Conservation (phyloP, 805 yeast species). For the Yamadazyma phyllophila region DNA sequence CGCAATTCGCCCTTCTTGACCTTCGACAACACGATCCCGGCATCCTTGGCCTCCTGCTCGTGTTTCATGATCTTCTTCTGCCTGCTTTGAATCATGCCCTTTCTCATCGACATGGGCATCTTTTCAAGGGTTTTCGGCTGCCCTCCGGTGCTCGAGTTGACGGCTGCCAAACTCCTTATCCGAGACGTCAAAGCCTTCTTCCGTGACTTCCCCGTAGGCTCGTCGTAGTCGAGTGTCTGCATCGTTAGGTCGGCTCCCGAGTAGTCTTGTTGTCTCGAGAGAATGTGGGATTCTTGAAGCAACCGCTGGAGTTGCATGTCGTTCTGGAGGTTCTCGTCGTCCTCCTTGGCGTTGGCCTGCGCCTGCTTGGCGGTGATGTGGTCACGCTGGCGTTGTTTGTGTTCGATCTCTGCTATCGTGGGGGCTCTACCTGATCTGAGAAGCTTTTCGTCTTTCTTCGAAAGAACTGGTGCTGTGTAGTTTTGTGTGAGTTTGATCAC, state of each 20-base stretch:
- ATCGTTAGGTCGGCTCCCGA: slow-evolving; percentile 72
- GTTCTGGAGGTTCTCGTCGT: slow-evolving; percentile 55
- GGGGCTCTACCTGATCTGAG: slow-evolving; percentile 63
- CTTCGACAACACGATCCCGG: slow-evolving; percentile 83
- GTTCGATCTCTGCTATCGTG: slow-evolving; percentile 34
- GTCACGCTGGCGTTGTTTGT: slow-evolving; percentile 21
- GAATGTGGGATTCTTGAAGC: slow-evolving; percentile 67
- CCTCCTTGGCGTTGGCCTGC: slow-evolving; percentile 37
- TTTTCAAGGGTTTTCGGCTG: slow-evolving; percentile 54
- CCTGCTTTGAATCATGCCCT: slow-evolving; percentile 71
- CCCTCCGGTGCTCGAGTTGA: slow-evolving; percentile 46
- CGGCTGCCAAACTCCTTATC: slow-evolving; percentile 42
- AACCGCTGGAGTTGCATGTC: slow-evolving; percentile 73
- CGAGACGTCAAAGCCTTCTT: slow-evolving; percentile 61
- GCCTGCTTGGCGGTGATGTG: slow-evolving; percentile 35
- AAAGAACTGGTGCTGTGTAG: slow-evolving; percentile 25
- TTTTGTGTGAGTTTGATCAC: slow-evolving; percentile 49
- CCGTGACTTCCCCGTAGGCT: slow-evolving; percentile 68
- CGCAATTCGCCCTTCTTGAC: slow-evolving; percentile 67
- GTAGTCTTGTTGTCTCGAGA: slow-evolving; percentile 39
- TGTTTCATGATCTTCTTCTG: slow-evolving; percentile 50
- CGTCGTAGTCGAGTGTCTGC: slow-evolving; percentile 58
- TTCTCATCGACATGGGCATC: slow-evolving; percentile 86
- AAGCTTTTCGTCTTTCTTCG: slow-evolving; percentile 50
- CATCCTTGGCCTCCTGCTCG: slow-evolving; percentile 80